Percentiles rank a stretch among this genome's conserved stretches.
These are phyloP conservation scores for Lyophyllum decastes DNA, from an alignment of 768 basidiomycete genomes.

Conservation along the genomic window DNA sequence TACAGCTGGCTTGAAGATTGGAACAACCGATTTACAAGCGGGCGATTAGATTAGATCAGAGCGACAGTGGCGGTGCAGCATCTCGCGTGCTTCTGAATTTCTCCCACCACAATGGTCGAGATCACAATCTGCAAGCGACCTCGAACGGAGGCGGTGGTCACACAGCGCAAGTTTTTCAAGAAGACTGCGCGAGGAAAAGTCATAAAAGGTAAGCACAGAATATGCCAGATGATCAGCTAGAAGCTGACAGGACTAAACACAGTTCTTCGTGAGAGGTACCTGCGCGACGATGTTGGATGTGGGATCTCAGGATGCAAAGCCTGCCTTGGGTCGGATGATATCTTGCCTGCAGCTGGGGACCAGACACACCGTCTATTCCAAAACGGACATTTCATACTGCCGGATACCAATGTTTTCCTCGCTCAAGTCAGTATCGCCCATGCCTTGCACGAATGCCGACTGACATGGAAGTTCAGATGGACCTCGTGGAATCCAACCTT, in stretches of 20 bases:
- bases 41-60: no score
- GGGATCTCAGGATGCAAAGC: conserved; percentile 72
- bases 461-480: conserved; percentile 64
- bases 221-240: not conserved
- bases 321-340: conserved; percentile 49
- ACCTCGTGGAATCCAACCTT: conserved; percentile 78
- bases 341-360: conserved; percentile 63
- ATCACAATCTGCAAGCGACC: conserved; percentile 78
- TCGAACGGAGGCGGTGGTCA: conserved; percentile 67
- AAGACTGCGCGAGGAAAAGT: conserved; percentile 95
- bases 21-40: no score
- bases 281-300: conserved; percentile 89
- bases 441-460: not conserved
- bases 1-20: no score
- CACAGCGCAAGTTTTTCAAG: conserved; percentile 93
- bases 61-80: no score
- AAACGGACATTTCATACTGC: conserved; percentile 78
- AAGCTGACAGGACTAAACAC: not conserved
- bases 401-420: conserved; percentile 95
- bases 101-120: conserved; percentile 17
- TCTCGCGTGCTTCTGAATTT: no score
- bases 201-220: conserved; percentile 68
- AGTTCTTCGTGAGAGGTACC: conserved; percentile 94
- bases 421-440: conserved; percentile 62
- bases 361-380: conserved; percentile 55